Conservation (phyloP, 2,329 filamentous ascomycete species). For the Tympanopsis confertula region DNA sequence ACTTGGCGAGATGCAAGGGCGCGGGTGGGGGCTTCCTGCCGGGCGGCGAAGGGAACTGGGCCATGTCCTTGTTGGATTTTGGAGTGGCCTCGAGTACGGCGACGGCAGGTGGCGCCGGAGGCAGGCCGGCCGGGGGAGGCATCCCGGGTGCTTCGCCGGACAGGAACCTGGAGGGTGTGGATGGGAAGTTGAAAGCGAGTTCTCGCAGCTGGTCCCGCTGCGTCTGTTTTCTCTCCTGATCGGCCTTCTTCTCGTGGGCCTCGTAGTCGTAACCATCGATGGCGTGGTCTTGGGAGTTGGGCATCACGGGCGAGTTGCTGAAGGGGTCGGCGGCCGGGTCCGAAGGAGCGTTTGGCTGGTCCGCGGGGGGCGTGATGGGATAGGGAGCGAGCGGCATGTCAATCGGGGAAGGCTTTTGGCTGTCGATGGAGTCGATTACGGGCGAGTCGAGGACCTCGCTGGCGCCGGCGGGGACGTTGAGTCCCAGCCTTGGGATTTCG, state of each 20-base stretch:
- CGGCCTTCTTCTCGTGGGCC: slow-evolving; percentile 33
- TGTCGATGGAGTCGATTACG: slow-evolving; percentile 32
- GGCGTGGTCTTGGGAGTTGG: slow-evolving; percentile 47
- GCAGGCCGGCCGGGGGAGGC: slow-evolving; percentile 38
- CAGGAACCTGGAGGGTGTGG: slow-evolving; percentile 46
- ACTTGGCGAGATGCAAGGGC: slow-evolving; percentile 59
- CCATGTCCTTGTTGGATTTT: slow-evolving; percentile 28
- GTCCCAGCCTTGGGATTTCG: slow-evolving; percentile 8
- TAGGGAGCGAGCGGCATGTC: slow-evolving; percentile 49
- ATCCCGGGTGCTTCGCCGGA: slow-evolving; percentile 36
- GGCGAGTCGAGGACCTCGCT: slow-evolving; percentile 32
- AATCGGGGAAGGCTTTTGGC: slow-evolving; percentile 43
- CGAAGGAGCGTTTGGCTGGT: slow-evolving; percentile 25
- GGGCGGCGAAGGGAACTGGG: slow-evolving; percentile 39
- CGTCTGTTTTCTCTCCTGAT: slow-evolving; percentile 31
- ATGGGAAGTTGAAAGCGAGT: slow-evolving; percentile 34
- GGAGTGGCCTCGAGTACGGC: slow-evolving; percentile 30
- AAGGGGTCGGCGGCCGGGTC: slow-evolving; percentile 37
- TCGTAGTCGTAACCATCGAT: slow-evolving; percentile 43
- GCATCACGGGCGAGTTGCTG: slow-evolving; percentile 47
- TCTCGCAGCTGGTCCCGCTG: slow-evolving; percentile 28
- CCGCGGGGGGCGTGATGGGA: slow-evolving; percentile 51
- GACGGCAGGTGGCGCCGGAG: slow-evolving; percentile 21
- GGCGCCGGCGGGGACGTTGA: slow-evolving; percentile 4
- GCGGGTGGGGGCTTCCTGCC: slow-evolving; percentile 75